Evolutionary conservation across 2,329 filamentous ascomycete genomes (phyloP).

Genomic region (Pseudocercospora macadamiae): DNA sequence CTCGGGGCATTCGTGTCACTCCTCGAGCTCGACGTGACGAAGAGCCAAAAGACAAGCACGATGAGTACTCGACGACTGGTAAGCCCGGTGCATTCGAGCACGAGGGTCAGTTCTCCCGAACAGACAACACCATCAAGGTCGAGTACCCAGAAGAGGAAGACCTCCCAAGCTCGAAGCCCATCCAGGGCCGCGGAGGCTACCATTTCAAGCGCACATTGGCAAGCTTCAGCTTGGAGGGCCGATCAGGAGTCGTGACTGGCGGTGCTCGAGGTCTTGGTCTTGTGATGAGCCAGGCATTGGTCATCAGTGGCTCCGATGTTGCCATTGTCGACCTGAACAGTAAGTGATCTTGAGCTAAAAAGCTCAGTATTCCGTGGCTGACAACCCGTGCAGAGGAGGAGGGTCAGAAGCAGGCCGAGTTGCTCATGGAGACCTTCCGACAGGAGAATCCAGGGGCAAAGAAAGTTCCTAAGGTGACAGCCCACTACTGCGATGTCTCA

Average conservation of each 20-base stretch:
- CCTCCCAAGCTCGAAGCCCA: constrained; percentile 70
- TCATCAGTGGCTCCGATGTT: constrained; percentile 83
- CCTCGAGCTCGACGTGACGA: constrained; percentile 27
- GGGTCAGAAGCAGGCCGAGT: constrained; percentile 73
- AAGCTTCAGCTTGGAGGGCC: constrained; percentile 82
- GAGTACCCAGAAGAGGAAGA: constrained; percentile 80
- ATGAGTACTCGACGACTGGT: constrained; percentile 40
- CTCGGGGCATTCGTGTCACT: constrained; percentile 28
- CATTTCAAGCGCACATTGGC: constrained; percentile 85
- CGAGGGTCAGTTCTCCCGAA: constrained; percentile 75
- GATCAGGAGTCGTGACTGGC: constrained; percentile 83
- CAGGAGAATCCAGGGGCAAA: constrained; percentile 77
- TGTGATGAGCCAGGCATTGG: constrained; percentile 90
- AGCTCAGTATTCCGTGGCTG: not conserved
- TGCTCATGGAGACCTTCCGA: constrained; percentile 74
- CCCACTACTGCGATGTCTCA: constrained; percentile 87
- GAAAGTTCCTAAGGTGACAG: constrained; percentile 79
- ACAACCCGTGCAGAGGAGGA: constrained; percentile 67
- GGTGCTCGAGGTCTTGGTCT: constrained; percentile 86
- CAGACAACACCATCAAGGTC: constrained; percentile 75
- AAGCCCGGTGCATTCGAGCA: constrained; percentile 44
- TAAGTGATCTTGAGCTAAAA: constrained; percentile 48
- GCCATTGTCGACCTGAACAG: constrained; percentile 94
- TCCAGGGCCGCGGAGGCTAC: constrained; percentile 75
- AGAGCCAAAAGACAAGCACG: constrained; percentile 34